These are phyloP conservation scores for Rhodotorula sp. DNA, from an alignment of 1,284 basidiomycete genomes.

Conservation along the genomic window DNA sequence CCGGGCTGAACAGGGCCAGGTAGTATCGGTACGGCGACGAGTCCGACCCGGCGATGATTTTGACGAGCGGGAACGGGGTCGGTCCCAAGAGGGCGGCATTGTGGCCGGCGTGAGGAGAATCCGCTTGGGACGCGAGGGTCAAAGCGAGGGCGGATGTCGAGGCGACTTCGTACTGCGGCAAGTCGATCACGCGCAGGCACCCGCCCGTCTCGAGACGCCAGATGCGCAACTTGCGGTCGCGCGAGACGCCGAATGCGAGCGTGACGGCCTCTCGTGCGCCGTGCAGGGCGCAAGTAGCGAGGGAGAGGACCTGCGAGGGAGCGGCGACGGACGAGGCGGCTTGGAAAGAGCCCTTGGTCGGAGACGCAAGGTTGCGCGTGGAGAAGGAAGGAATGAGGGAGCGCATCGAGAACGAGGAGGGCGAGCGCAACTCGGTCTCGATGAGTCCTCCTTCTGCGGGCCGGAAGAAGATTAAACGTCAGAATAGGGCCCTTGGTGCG, in stretches of 20 bases:
- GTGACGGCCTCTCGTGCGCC: neutral
- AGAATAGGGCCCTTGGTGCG: no score
- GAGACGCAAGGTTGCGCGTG: conserved; percentile 23
- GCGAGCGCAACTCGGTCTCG: conserved; percentile 35
- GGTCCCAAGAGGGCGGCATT: conserved; percentile 31
- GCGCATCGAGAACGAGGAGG: conserved; percentile 29
- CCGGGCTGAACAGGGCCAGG: conserved; percentile 49
- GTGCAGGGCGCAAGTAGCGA: conserved; percentile 10
- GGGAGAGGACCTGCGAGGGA: conserved; percentile 25
- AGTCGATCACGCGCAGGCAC: conserved; percentile 49
- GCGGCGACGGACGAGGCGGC: conserved; percentile 4
- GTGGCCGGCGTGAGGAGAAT: conserved; percentile 19
- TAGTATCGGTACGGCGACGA: conserved; percentile 48
- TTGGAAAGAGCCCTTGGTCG: conserved; percentile 3
- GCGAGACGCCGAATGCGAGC: conserved; percentile 71
- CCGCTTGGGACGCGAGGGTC: conserved; percentile 13
- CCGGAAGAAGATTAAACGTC: neutral
- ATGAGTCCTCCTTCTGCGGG: conserved; percentile 24
- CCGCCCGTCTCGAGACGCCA: conserved; percentile 60
- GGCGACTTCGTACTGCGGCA: conserved; percentile 41
- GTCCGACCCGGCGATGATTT: conserved; percentile 46
- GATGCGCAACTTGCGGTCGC: conserved; percentile 76
- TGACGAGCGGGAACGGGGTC: conserved; percentile 45
- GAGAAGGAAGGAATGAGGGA: conserved; percentile 41
- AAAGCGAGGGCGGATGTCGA: conserved; percentile 41